A percentile compares a stretch with the other conserved stretches of the same genome.
Conservation (phyloP, 2,329 filamentous ascomycete genomes). For the Microcera coccophila region DNA sequence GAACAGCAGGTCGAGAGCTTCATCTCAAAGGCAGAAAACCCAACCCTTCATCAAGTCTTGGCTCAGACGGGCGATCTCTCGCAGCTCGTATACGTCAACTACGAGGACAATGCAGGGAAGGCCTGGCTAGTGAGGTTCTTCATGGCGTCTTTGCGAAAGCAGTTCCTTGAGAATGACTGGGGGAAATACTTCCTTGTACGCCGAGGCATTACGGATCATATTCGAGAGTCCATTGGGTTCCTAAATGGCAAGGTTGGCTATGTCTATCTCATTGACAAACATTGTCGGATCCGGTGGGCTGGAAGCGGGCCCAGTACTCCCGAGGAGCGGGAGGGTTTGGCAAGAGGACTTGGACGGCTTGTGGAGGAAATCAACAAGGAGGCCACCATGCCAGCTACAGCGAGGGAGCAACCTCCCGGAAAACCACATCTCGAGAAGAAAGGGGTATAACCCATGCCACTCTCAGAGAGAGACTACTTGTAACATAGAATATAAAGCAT, state of each 20-base stretch:
- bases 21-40: slow-evolving; percentile 60
- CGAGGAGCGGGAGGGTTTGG: slow-evolving; percentile 63
- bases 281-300: slow-evolving; percentile 91
- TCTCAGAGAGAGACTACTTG: slow-evolving; percentile 16
- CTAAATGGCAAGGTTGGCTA: slow-evolving; percentile 92
- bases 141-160: slow-evolving; percentile 48
- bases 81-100: slow-evolving; percentile 82
- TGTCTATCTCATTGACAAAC: slow-evolving; percentile 81
- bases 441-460: slow-evolving; percentile 23
- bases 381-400: slow-evolving; percentile 30
- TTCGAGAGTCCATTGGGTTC: slow-evolving; percentile 62
- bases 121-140: slow-evolving; percentile 57
- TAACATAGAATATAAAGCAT: slow-evolving; percentile 26
- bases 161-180: slow-evolving; percentile 51
- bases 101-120: slow-evolving; percentile 75
- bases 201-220: slow-evolving; percentile 55
- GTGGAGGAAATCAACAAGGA: slow-evolving; percentile 53
- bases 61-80: slow-evolving; percentile 49
- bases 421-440: slow-evolving; percentile 29
- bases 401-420: slow-evolving; percentile 32
- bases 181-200: slow-evolving; percentile 59
- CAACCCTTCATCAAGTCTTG: slow-evolving; percentile 63
- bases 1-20: slow-evolving; percentile 76
- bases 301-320: slow-evolving; percentile 68
- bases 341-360: slow-evolving; percentile 60